These are phyloP conservation scores for Vararia minispora DNA, from an alignment of 768 basidiomycete genomes.

Conservation along the genomic window DNA sequence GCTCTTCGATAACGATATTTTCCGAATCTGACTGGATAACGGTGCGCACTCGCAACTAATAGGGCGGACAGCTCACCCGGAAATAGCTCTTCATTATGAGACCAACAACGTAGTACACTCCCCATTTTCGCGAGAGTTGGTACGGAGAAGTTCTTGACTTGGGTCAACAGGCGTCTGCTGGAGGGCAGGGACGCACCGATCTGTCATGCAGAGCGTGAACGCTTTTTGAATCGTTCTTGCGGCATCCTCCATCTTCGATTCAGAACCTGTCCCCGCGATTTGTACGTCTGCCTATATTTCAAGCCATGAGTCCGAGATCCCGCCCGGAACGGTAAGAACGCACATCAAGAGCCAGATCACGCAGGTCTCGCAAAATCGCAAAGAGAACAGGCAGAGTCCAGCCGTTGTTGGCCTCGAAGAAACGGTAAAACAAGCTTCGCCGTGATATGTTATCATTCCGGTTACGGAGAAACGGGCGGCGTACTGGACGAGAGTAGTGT, in stretches of 20 bases:
- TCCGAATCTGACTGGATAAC: conserved; percentile 54
- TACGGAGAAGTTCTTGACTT: conserved; percentile 48
- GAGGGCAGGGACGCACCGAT: conserved; percentile 35
- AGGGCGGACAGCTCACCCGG: conserved; percentile 41
- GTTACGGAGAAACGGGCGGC: conserved; percentile 20
- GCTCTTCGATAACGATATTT: conserved; percentile 86
- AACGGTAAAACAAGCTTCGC: conserved; percentile 60
- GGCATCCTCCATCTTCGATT: conserved; percentile 63
- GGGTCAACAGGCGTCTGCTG: not conserved
- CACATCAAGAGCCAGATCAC: conserved; percentile 82
- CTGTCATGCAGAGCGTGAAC: conserved; percentile 82
- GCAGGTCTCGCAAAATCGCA: conserved; percentile 67
- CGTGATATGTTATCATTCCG: not conserved
- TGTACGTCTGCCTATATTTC: conserved; percentile 10
- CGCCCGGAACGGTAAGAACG: not conserved
- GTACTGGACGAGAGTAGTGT: conserved; percentile 65
- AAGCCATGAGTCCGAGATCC: not conserved
- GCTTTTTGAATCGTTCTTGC: conserved; percentile 82
- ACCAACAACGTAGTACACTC: conserved; percentile 86
- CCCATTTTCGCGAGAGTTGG: conserved; percentile 76
- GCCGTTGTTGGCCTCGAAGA: conserved; percentile 68
- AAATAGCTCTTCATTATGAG: conserved; percentile 93
- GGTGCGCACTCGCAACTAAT: not conserved
- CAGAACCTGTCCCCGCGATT: not conserved
- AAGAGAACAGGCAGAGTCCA: conserved; percentile 85